phyloP scores from a whole-genome alignment of 805 yeast species.

The Nakazawaea molendinolei region DNA sequence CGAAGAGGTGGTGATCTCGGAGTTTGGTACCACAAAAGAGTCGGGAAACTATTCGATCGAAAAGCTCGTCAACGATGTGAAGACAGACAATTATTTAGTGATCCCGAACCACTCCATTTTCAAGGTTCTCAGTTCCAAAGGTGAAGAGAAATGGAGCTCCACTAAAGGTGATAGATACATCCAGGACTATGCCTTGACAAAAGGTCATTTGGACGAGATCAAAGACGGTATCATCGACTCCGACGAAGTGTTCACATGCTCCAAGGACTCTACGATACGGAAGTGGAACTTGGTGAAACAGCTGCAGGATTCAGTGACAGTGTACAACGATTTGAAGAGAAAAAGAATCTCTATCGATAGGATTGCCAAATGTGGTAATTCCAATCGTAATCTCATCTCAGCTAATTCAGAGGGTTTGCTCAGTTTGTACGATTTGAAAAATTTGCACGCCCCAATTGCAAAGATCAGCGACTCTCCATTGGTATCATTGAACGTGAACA shows the following conservation, averaged over 20 bases:
- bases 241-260: constrained; percentile 15
- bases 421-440: constrained; percentile 7
- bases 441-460: constrained; percentile 2
- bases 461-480: background rate
- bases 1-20: constrained; percentile 10
- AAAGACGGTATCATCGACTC: constrained; percentile 16
- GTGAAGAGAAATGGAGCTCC: constrained; percentile 14
- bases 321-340: constrained; percentile 14
- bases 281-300: constrained; percentile 17
- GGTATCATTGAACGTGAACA: constrained; percentile 1
- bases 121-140: constrained; percentile 14
- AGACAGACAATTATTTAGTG: constrained; percentile 6
- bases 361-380: background rate
- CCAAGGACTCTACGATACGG: constrained; percentile 22
- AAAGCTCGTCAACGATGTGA: constrained; percentile 3
- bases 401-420: constrained; percentile 8
- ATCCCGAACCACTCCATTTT: constrained; percentile 15
- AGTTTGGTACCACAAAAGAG: constrained; percentile 11
- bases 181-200: constrained; percentile 20
- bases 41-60: constrained; percentile 9
- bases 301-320: constrained; percentile 15
- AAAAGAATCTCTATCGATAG: constrained; percentile 3
- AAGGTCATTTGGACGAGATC: constrained; percentile 20
- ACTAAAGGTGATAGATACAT: constrained; percentile 19
- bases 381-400: constrained; percentile 9